Conservation (phyloP, 352 stramenopile genomes). For the Globisporangium perplexum region DNA sequence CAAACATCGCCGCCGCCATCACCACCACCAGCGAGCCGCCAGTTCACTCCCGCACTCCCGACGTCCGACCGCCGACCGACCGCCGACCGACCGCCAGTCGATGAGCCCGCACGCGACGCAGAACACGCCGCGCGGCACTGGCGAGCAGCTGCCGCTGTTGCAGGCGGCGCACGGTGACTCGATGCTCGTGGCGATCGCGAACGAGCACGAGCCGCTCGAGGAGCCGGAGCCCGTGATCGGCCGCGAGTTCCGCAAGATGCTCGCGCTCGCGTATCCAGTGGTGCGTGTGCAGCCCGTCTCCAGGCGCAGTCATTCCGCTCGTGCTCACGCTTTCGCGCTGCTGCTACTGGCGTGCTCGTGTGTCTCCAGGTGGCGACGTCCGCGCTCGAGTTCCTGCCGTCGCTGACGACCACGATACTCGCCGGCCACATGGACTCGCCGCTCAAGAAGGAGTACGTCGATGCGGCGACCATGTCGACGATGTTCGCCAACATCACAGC, state of each 20-base stretch:
- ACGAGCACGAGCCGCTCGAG: conserved; percentile 20
- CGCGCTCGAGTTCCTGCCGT: conserved; percentile 45
- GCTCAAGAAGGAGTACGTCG: conserved; percentile 48
- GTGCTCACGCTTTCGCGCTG: no score
- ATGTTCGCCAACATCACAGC: conserved; percentile 76
- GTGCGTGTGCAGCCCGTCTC: no score
- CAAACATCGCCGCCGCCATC: no score
- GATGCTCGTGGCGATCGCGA: conserved; percentile 13
- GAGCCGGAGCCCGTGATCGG: conserved; percentile 13
- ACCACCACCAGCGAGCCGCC: no score
- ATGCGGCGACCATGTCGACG: conserved; percentile 41
- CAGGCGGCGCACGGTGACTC: background rate
- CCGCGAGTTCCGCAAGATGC: conserved; percentile 17
- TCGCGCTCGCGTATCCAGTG: conserved; percentile 21
- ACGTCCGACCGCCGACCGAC: no score
- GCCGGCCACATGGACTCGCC: conserved; percentile 59
- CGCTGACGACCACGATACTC: conserved; percentile 47
- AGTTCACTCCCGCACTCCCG: no score
- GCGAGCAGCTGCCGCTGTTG: conserved; percentile 2
- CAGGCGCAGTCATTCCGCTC: background rate
- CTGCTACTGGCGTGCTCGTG: no score
- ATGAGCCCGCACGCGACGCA: background rate
- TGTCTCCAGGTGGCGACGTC: conserved; percentile 24
- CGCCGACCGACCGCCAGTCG: no score
- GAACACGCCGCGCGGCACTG: background rate